Conservation (phyloP, 495 filamentous ascomycete species). For the Penicillium mononematosum region DNA sequence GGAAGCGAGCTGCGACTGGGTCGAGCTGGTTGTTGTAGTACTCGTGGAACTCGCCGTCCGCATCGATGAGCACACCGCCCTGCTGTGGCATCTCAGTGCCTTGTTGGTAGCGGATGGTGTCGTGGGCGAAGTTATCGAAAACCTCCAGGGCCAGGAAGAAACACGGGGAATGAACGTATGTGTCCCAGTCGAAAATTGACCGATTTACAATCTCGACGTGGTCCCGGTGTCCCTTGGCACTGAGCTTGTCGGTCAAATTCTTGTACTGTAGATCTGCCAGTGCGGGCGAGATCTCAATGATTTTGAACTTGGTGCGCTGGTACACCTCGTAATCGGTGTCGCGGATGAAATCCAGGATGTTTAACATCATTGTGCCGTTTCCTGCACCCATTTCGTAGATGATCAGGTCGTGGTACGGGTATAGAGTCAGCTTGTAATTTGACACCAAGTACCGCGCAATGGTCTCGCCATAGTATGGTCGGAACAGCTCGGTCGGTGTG, state of each 20-base stretch:
- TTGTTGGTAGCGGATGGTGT: slow-evolving; percentile 83
- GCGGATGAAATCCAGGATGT: slow-evolving; percentile 95
- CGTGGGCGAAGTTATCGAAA: slow-evolving; percentile 97
- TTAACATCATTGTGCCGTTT: slow-evolving; percentile 96
- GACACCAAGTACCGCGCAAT: slow-evolving; percentile 90
- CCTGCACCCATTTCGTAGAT: slow-evolving; percentile 99
- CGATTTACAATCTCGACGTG: slow-evolving; percentile 92
- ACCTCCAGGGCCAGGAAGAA: slow-evolving; percentile 99
- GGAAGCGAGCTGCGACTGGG: slow-evolving; percentile 76
- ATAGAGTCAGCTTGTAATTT: slow-evolving; percentile 92
- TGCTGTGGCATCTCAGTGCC: slow-evolving; percentile 75
- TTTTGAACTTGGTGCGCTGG: slow-evolving; percentile 85
- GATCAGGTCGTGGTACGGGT: slow-evolving; percentile 93
- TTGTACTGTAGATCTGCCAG: slow-evolving; percentile 75
- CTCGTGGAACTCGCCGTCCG: slow-evolving; percentile 86
- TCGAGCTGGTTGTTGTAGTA: slow-evolving; percentile 81
- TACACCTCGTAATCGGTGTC: slow-evolving; percentile 88
- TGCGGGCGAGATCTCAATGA: slow-evolving; percentile 88
- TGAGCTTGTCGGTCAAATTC: slow-evolving; percentile 62
- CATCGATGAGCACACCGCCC: slow-evolving; percentile 81
- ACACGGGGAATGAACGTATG: slow-evolving; percentile 81
- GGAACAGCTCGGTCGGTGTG: slow-evolving; percentile 95
- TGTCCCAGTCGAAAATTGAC: slow-evolving; percentile 92
- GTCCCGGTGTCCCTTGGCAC: slow-evolving; percentile 68
- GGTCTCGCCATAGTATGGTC: slow-evolving; percentile 94